Evolutionary conservation across 2,329 filamentous ascomycete species (phyloP).

Genomic region (Aureobasidium sp.): DNA sequence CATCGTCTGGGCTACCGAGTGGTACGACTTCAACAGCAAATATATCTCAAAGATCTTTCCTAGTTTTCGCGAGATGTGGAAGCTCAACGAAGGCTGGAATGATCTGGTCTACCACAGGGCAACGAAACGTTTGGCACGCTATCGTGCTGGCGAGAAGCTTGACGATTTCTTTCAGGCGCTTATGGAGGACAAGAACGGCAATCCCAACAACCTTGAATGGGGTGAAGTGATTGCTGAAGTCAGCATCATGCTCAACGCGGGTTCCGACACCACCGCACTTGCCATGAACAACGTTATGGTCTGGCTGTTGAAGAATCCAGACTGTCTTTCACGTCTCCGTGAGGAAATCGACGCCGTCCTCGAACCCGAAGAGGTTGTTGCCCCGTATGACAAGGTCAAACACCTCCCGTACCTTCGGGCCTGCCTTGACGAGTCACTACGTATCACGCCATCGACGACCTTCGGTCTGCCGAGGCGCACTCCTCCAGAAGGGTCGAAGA

Average conservation of each 20-base stretch:
- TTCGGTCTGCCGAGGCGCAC: slow-evolving; percentile 38
- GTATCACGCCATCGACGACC: slow-evolving; percentile 39
- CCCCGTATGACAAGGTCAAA: slow-evolving; percentile 34
- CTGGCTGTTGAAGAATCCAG: slow-evolving; percentile 45
- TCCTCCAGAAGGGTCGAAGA: neutral
- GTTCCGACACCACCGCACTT: slow-evolving; percentile 47
- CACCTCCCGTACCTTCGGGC: slow-evolving; percentile 48
- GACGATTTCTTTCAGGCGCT: slow-evolving; percentile 53
- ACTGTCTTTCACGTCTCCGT: slow-evolving; percentile 34
- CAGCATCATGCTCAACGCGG: slow-evolving; percentile 47
- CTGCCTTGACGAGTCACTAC: slow-evolving; percentile 46
- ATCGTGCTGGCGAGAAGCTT: slow-evolving; percentile 47
- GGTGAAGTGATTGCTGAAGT: slow-evolving; percentile 54
- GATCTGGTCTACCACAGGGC: slow-evolving; percentile 43
- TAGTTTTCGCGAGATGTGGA: slow-evolving; percentile 35
- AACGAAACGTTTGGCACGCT: slow-evolving; percentile 38
- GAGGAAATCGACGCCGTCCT: slow-evolving; percentile 43
- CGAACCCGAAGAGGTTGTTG: slow-evolving; percentile 19
- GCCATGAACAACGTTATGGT: slow-evolving; percentile 49
- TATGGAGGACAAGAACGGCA: slow-evolving; percentile 46
- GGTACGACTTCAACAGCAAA: slow-evolving; percentile 47
- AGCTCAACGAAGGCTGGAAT: slow-evolving; percentile 37
- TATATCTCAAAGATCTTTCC: slow-evolving; percentile 44
- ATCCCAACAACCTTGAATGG: slow-evolving; percentile 45
- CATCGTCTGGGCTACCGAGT: slow-evolving; percentile 45